phyloP scores from a whole-genome alignment of 305 asterid species.

The Salvia sclarea region DNA sequence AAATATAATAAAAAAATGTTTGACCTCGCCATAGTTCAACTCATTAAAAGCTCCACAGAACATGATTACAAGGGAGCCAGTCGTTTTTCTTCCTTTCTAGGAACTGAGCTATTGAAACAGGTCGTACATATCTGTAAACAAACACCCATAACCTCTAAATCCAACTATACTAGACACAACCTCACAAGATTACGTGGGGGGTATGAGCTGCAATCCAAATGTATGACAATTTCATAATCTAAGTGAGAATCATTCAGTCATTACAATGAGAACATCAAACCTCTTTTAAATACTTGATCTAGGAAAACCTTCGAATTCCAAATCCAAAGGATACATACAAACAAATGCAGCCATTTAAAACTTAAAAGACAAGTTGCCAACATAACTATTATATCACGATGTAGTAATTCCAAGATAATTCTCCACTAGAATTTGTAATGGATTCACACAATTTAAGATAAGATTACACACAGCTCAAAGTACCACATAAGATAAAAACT shows the following conservation, averaged over 20 bases:
- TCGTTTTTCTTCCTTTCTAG: not conserved
- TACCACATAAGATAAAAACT: not conserved
- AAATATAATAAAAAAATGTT: not conserved
- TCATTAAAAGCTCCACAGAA: not conserved
- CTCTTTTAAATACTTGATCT: not conserved
- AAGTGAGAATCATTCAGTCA: not conserved
- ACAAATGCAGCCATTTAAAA: not conserved
- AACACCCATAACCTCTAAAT: no score
- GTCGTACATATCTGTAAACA: no score
- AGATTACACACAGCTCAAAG: not conserved
- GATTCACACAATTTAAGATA: not conserved
- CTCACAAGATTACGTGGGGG: no score
- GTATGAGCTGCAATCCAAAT: not conserved
- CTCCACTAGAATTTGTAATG: not conserved
- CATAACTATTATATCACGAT: not conserved
- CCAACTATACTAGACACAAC: no score
- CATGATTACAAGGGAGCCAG: not conserved
- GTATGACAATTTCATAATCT: not conserved
- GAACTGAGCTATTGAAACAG: not conserved
- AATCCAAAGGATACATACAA: slow-evolving; percentile 4
- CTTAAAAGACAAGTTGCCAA: not conserved
- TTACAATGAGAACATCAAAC: not conserved
- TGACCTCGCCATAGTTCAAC: not conserved
- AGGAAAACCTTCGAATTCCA: not conserved
- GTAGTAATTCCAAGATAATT: not conserved